These are phyloP conservation scores for Penicillium nordicum DNA, from an alignment of 2,329 filamentous ascomycete species.

Conservation along the genomic window DNA sequence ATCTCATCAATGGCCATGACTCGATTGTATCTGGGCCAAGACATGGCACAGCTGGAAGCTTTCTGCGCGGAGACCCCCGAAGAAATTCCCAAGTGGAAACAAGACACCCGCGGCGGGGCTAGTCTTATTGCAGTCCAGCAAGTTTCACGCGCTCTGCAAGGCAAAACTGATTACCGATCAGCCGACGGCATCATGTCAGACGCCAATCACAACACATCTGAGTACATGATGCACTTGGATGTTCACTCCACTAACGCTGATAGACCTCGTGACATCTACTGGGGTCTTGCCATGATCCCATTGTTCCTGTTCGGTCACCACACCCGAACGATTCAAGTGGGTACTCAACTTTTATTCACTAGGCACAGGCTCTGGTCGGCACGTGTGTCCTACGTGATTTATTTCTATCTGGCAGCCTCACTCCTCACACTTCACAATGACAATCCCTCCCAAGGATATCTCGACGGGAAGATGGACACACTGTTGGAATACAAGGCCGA, in stretches of 20 bases:
- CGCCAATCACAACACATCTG: constrained; percentile 49
- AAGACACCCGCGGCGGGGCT: constrained; percentile 58
- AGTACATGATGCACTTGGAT: constrained; percentile 49
- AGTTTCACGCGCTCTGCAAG: constrained; percentile 57
- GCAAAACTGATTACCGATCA: constrained; percentile 54
- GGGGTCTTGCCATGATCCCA: constrained; percentile 47
- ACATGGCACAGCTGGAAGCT: constrained; percentile 56
- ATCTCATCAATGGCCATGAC: constrained; percentile 57
- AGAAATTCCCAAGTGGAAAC: constrained; percentile 56
- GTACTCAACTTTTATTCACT: constrained; percentile 40
- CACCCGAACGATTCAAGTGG: constrained; percentile 43
- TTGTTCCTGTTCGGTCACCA: constrained; percentile 49
- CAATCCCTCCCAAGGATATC: constrained; percentile 42
- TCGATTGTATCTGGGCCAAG: constrained; percentile 55
- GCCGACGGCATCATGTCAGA: constrained; percentile 53
- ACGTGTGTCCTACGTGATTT: constrained; percentile 41
- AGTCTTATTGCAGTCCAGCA: constrained; percentile 56
- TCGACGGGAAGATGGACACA: constrained; percentile 47
- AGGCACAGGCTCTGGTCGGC: constrained; percentile 47
- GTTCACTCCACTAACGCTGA: constrained; percentile 48
- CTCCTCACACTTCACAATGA: constrained; percentile 44
- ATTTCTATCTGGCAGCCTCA: constrained; percentile 47
- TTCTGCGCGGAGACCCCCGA: constrained; percentile 57
- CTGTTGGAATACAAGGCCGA: constrained; percentile 50
- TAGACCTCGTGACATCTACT: constrained; percentile 55